phyloP scores from a whole-genome alignment of 129 eudicot genomes.

The Deinandra increscens region DNA sequence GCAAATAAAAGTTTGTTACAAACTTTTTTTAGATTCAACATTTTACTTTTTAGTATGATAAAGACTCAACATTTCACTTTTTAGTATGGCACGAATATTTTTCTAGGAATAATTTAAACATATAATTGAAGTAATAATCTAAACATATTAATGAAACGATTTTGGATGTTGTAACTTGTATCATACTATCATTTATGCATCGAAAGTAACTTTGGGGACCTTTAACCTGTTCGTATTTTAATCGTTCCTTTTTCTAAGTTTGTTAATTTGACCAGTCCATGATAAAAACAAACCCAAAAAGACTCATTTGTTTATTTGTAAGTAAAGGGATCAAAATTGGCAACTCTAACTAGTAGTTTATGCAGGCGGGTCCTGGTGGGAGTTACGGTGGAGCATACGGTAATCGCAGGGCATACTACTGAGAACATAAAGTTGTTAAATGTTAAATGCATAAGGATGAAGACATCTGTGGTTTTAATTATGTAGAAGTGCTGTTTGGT shows the following conservation, averaged over 20 bases:
- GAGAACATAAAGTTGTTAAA: not conserved
- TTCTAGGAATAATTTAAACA: not conserved
- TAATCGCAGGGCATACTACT: conserved; percentile 25
- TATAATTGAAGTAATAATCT: not conserved
- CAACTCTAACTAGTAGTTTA: conserved; percentile 1
- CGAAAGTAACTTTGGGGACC: not conserved
- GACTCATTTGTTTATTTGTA: not conserved
- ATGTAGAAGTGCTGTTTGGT: not conserved
- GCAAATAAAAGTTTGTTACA: not conserved
- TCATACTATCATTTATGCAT: conserved; percentile 2
- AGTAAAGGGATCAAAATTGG: not conserved
- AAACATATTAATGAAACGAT: not conserved
- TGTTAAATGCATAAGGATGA: not conserved
- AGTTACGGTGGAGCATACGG: conserved; percentile 26
- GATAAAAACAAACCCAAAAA: not conserved
- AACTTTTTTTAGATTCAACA: not conserved
- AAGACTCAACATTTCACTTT: not conserved
- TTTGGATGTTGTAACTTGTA: not conserved
- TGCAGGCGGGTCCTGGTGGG: conserved; percentile 26
- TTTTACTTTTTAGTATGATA: not conserved
- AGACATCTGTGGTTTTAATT: conserved; percentile 6
- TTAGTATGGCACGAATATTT: not conserved
- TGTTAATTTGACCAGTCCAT: not conserved
- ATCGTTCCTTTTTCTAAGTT: not conserved
- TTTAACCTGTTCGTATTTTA: not conserved